Conservation (phyloP, 2,329 filamentous ascomycete species). For the Penicillium sp. region DNA sequence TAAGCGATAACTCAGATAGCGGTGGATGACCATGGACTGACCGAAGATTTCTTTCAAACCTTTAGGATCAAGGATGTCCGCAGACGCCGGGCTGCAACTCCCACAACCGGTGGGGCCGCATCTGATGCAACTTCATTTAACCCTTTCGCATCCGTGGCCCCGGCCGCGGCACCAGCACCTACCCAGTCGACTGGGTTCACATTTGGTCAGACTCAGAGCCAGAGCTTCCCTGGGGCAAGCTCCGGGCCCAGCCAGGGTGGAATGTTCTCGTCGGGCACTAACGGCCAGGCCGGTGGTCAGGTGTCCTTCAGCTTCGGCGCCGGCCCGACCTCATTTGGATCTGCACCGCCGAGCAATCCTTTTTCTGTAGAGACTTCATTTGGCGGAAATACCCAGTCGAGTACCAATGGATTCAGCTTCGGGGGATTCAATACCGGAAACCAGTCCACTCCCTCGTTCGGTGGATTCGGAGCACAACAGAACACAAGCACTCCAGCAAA, state of each 20-base stretch:
- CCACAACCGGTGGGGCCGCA: constrained; percentile 10
- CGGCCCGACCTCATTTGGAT: constrained; percentile 2
- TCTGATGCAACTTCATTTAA: constrained; percentile 5
- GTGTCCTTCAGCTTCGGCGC: constrained; percentile 15
- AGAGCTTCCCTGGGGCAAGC: constrained; percentile 19
- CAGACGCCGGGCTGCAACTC: constrained; percentile 14
- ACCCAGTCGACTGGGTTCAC: constrained; percentile 12
- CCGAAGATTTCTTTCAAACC: background rate
- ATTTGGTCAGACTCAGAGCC: constrained; percentile 18
- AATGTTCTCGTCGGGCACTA: constrained; percentile 17
- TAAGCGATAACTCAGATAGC: constrained; percentile 34
- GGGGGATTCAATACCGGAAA: constrained; percentile 5
- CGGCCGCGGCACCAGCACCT: constrained; percentile 9
- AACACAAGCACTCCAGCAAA: constrained; percentile 4
- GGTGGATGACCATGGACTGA: background rate
- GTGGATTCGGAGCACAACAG: constrained; percentile 11
- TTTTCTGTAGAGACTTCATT: constrained; percentile 12
- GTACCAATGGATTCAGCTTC: constrained; percentile 8
- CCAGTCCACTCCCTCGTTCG: constrained; percentile 9
- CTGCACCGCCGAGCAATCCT: constrained; percentile 10
- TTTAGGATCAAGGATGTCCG: constrained; percentile 26
- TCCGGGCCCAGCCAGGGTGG: constrained; percentile 9
- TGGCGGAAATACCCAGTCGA: constrained; percentile 3
- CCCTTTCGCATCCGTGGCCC: constrained; percentile 9
- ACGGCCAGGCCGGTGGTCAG: constrained; percentile 4